Evolutionary conservation across 345 rosid species (phyloP).

Genomic region (Linum usitatissimum): DNA sequence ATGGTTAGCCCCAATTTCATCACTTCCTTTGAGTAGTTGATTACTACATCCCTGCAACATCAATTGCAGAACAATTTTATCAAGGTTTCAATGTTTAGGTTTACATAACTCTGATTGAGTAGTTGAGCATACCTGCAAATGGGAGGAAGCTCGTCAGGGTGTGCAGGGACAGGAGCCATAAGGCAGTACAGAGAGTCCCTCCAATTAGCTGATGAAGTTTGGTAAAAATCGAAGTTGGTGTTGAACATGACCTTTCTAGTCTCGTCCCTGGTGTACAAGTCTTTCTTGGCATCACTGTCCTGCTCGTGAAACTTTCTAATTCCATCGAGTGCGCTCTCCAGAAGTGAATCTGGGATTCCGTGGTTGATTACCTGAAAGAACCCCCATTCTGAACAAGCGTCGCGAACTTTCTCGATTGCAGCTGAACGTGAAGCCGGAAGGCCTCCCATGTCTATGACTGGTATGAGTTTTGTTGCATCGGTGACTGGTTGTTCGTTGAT

Average conservation of each 20-base stretch:
- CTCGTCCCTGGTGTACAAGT: neutral
- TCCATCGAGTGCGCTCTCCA: neutral
- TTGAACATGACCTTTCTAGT: neutral
- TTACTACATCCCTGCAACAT: neutral
- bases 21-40: neutral
- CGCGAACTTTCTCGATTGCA: neutral
- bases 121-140: neutral
- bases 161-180: neutral
- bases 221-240: neutral
- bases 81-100: too few species aligned
- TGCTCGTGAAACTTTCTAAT: conserved; percentile 2
- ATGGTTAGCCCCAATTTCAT: neutral
- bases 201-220: neutral
- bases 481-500: neutral
- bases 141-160: neutral
- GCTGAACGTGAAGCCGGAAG: neutral
- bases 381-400: neutral
- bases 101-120: too few species aligned
- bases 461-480: neutral
- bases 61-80: too few species aligned
- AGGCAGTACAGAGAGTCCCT: neutral
- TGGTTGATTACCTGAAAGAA: conserved; percentile 4
- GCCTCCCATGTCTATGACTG: neutral
- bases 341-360: neutral
- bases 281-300: neutral